Evolutionary conservation across 345 rosid species (phyloP).

Genomic region (Camelina laxa): DNA sequence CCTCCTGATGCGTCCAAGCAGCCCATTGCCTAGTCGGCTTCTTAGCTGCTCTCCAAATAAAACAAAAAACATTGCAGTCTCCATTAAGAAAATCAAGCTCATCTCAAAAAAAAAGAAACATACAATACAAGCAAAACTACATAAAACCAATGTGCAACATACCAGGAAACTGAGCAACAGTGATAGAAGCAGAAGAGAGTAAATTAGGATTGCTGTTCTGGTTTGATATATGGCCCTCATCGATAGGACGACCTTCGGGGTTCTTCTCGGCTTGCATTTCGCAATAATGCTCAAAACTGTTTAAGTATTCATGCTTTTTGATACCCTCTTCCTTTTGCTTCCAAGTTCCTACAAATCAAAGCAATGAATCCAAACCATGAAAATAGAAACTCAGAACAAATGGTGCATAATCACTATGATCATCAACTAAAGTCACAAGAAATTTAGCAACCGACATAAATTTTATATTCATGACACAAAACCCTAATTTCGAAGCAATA

Average conservation of each 20-base stretch:
- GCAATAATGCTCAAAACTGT: background rate
- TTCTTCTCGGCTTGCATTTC: slow-evolving; percentile 42
- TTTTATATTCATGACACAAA: slow-evolving; percentile 1
- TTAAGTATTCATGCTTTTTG: slow-evolving; percentile 34
- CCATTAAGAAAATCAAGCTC: background rate
- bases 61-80: slow-evolving; percentile 11
- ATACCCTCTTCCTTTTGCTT: slow-evolving; percentile 11
- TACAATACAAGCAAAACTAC: slow-evolving; percentile 2
- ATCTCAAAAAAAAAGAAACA: slow-evolving; percentile 20
- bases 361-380: slow-evolving; percentile 10
- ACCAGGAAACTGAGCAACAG: slow-evolving; percentile 65
- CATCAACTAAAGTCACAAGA: slow-evolving; percentile 21
- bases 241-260: slow-evolving; percentile 36
- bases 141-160: slow-evolving; percentile 38
- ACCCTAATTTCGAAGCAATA: slow-evolving; percentile 21
- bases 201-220: slow-evolving; percentile 53
- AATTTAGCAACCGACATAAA: background rate
- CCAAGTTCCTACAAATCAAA: slow-evolving; percentile 24
- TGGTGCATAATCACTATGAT: slow-evolving; percentile 20
- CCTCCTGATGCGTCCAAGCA: slow-evolving; percentile 99
- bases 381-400: slow-evolving; percentile 3
- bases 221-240: slow-evolving; percentile 38
- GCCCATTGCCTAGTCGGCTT: slow-evolving; percentile 97
- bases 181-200: slow-evolving; percentile 47
- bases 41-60: slow-evolving; percentile 57